Evolutionary conservation across 768 basidiomycete genomes (phyloP), one percentile per base, ranked within the genome.

Genomic region (Suillus americanus): DNA sequence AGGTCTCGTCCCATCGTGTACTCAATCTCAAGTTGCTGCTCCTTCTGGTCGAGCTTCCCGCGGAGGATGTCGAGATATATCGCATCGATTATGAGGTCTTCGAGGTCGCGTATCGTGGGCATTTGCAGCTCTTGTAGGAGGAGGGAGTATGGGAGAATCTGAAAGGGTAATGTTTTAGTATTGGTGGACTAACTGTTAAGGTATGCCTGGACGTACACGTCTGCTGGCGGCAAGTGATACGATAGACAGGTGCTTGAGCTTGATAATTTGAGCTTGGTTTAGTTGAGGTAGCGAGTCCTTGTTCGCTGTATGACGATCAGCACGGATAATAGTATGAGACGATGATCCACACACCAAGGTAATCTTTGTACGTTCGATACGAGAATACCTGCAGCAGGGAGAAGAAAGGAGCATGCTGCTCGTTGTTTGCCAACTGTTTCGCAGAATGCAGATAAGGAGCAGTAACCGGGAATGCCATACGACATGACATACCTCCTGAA

Each of bases 41-140:
- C 86, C 74, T 93, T 92, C 78, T 98, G 97, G 77, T 98, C 95
- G 57, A 99, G 89, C 72, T 93, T 95, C 12, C 95, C 97, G 59
- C 88, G 87, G 43, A 99, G 82, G 45, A 97, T 81, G 74, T 94
- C 91, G 46, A 92, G 87, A 78, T 98, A 99, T 76, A 98, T 95
- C 13, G 92, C 92, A 71, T 98, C 95, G 75, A 99, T 99, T 73
- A 99, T 92, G 67, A 98, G 87, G 77, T 98, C 96, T 75, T 99
- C 97, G 3, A 99, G 88, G 63, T 92, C 92, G 62, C 96, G 89
- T 64, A 96, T 87, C 6, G 86, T 88, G 3, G 87, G 82, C 76
- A 97, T 83, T 57, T 93, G 85, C 23, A 99, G 84, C 3, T 84
- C 79, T 60, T 85, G 73, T 8, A 93, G 84, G 2, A 99, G 85